Evolutionary conservation across 1,284 basidiomycete genomes (phyloP).

Genomic region (Tremellales sp.): DNA sequence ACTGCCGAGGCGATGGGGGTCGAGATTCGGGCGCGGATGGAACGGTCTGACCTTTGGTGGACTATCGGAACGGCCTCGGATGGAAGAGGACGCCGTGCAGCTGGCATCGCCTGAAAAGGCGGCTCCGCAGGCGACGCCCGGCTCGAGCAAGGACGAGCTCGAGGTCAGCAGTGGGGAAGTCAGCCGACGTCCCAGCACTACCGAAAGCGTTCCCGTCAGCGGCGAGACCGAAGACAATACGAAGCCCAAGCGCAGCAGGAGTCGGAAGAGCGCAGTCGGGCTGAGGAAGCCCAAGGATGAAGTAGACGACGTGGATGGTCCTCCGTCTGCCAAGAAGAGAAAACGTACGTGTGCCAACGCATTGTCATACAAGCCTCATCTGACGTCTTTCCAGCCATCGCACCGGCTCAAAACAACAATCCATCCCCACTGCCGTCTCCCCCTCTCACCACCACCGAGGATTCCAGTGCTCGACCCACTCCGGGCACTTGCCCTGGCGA

Average conservation of each 20-base stretch:
- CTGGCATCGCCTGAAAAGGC: not conserved
- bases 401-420: constrained; percentile 19
- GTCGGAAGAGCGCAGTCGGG: constrained; percentile 9
- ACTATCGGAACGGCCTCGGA: not conserved
- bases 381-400: constrained; percentile 14
- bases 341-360: constrained; percentile 26
- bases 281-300: constrained; percentile 19
- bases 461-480: constrained; percentile 16
- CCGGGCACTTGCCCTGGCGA: constrained; percentile 87
- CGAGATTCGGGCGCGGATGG: not conserved
- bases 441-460: constrained; percentile 17
- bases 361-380: not conserved
- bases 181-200: not conserved
- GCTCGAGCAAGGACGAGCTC: constrained; percentile 16
- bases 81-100: not conserved
- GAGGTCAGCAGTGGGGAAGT: constrained; percentile 13
- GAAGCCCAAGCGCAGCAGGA: constrained; percentile 8
- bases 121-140: not conserved
- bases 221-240: not conserved
- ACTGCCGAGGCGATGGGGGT: not conserved
- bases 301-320: constrained; percentile 14
- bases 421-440: constrained; percentile 28
- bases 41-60: not conserved
- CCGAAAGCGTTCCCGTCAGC: not conserved
- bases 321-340: constrained; percentile 28